Conservation (phyloP, 2,329 filamentous ascomycete species). For the Penicillium sp. region DNA sequence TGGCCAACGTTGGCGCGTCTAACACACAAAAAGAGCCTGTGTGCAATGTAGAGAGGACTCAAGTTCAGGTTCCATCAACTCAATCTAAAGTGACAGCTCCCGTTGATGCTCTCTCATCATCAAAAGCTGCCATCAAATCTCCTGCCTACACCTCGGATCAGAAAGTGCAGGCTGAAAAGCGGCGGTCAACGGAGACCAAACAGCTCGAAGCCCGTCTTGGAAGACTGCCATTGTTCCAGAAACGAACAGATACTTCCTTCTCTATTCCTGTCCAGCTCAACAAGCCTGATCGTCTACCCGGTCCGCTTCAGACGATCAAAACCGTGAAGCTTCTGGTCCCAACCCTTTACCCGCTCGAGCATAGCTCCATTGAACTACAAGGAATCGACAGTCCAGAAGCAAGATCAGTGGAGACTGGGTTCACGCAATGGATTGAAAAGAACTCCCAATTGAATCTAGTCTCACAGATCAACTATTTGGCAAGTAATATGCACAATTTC, state of each 20-base stretch:
- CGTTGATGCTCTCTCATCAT: neutral
- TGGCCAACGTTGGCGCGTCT: slow-evolving; percentile 50
- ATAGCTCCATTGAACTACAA: slow-evolving; percentile 60
- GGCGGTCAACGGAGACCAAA: slow-evolving; percentile 59
- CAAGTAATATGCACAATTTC: slow-evolving; percentile 63
- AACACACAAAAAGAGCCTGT: slow-evolving; percentile 26
- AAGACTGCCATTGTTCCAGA: slow-evolving; percentile 59
- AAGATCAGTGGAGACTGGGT: slow-evolving; percentile 59
- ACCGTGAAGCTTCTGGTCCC: slow-evolving; percentile 65
- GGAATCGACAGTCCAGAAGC: slow-evolving; percentile 57
- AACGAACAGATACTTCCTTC: slow-evolving; percentile 63
- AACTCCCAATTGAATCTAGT: slow-evolving; percentile 60
- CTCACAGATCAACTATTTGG: slow-evolving; percentile 68
- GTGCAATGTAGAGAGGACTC: slow-evolving; percentile 3
- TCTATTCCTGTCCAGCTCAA: slow-evolving; percentile 64
- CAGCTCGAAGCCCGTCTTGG: slow-evolving; percentile 72
- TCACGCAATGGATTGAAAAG: slow-evolving; percentile 53
- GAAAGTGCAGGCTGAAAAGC: slow-evolving; percentile 56
- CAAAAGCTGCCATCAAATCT: slow-evolving; percentile 31
- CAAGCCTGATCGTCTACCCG: slow-evolving; percentile 55
- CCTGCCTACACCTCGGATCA: slow-evolving; percentile 55
- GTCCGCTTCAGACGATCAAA: slow-evolving; percentile 55
- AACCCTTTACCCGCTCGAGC: slow-evolving; percentile 63
- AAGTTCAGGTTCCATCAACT: slow-evolving; percentile 2
- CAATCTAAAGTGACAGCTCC: neutral